Conservation (phyloP, 2,329 filamentous ascomycete species). For the Cryoendolithus antarcticus region DNA sequence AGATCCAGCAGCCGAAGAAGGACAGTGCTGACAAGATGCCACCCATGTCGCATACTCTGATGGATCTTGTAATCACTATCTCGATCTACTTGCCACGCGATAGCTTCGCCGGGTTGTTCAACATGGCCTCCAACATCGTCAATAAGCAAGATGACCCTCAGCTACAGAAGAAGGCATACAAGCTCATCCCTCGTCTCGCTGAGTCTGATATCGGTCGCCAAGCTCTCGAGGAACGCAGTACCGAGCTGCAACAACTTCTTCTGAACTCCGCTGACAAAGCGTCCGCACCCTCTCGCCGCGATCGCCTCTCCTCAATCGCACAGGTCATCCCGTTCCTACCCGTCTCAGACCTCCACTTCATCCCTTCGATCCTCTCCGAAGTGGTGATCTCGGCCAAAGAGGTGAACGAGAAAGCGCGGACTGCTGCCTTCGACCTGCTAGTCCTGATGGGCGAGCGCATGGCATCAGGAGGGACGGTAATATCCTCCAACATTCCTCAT, state of each 20-base stretch:
- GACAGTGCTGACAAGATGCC: constrained; percentile 62
- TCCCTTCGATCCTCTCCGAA: constrained; percentile 81
- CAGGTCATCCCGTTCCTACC: constrained; percentile 72
- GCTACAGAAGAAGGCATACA: constrained; percentile 97
- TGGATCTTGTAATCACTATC: constrained; percentile 95
- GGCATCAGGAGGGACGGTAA: constrained; percentile 59
- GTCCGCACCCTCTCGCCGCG: constrained; percentile 71
- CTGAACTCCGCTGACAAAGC: constrained; percentile 71
- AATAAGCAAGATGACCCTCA: constrained; percentile 75
- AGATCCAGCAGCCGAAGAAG: constrained; percentile 31
- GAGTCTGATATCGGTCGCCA: constrained; percentile 63
- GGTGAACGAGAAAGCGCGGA: constrained; percentile 87
- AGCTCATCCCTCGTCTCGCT: constrained; percentile 82
- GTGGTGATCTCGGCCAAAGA: constrained; percentile 96
- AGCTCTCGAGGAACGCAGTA: constrained; percentile 64
- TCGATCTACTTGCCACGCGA: constrained; percentile 82
- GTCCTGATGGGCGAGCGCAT: constrained; percentile 81
- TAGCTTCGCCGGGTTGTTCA: constrained; percentile 75
- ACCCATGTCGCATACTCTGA: constrained; percentile 83
- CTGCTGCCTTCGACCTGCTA: constrained; percentile 78
- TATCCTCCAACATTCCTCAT: constrained; percentile 74
- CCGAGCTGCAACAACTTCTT: constrained; percentile 71
- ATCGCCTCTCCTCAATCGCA: constrained; percentile 71
- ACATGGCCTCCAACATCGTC: constrained; percentile 72
- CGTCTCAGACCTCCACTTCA: constrained; percentile 72